Base-by-base conservation (phyloP, 78 protist species). In the Planoprotostelium fungivorum region DNA sequence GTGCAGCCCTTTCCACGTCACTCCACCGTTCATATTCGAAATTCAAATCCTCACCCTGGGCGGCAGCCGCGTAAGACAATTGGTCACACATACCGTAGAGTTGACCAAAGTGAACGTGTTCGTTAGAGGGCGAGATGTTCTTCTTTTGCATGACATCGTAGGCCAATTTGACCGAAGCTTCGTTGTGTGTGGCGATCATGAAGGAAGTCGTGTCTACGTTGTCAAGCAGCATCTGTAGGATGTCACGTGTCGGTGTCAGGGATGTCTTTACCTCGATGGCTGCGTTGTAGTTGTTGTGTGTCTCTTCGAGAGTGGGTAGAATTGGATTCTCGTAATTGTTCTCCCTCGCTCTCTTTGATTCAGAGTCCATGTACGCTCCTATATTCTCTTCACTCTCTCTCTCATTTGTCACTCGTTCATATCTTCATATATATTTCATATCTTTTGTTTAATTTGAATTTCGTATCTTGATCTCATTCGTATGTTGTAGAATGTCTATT, bases 81-180 rank as follows among this genome's bases (percentile, higher is more conserved):
- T 85, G 90, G 51, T 93, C 95, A 0, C 90, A 92, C 95, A 93
- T 93, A 34, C 95, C 95, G 90, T 85, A 93, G 16, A 93, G 34
- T 84, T 93, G 95, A 84, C 93, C 95, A 38, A 93, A 93, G 51
- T 93, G 95, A 1, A 93, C 38, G 86, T 89, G 86, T 10, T 90
- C 88, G 73, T 87, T 38, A 10, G 34, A 51, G 0, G 91, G 88
- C 83, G 83, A 88, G 23, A 90, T 86, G 28, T 38, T 28, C 9
- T 73, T 38, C 36, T 93, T 63, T 28, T 84, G 38, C 38, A 93
- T 90, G 36, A 88, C 35, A 36, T 90, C 73, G 0, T 86, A 36
- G 1, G 91, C 95, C 36, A 85, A 37, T 31, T 37, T n/a, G 36
- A 87, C 39, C 0, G 95, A 90, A n/a, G 88, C 89, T 16, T 87